These are phyloP conservation scores for Parascedosporium putredinis DNA, from an alignment of 2,329 filamentous ascomycete genomes.

Conservation along the genomic window DNA sequence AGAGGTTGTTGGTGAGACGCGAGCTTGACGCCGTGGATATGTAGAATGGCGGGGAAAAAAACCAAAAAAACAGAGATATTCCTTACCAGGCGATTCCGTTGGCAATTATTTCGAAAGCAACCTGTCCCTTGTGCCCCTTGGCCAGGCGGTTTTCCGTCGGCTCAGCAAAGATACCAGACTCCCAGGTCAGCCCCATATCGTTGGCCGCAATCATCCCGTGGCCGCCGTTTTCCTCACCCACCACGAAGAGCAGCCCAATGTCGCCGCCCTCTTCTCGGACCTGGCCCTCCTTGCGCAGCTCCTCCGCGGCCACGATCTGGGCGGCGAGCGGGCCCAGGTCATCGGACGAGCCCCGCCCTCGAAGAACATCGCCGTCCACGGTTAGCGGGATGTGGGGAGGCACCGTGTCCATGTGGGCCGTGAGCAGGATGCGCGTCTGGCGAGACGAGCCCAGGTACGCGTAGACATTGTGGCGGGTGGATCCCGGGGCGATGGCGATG, in stretches of 20 bases:
- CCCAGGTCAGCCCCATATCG: constrained; percentile 29
- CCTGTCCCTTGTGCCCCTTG: constrained; percentile 81
- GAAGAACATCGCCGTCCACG: constrained; percentile 45
- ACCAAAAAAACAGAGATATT: too few relatives aligned
- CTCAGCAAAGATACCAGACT: constrained; percentile 81
- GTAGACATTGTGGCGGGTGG: constrained; percentile 26
- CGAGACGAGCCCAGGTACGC: constrained; percentile 23
- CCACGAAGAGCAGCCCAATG: constrained; percentile 54
- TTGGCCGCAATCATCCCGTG: constrained; percentile 59
- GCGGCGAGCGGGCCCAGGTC: constrained; percentile 61
- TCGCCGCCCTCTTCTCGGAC: constrained; percentile 39
- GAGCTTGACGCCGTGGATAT: too few relatives aligned
- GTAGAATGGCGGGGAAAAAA: too few relatives aligned
- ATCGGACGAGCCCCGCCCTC: constrained; percentile 65
- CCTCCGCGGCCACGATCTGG: constrained; percentile 58
- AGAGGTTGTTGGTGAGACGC: too few relatives aligned
- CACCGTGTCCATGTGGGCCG: constrained; percentile 74
- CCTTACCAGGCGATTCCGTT: constrained; percentile 55
- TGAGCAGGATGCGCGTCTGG: constrained; percentile 47
- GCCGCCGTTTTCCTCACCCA: constrained; percentile 74
- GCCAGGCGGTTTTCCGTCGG: constrained; percentile 83
- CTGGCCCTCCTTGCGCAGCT: constrained; percentile 33
- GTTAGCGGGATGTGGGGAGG: constrained; percentile 64
- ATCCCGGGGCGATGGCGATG: constrained; percentile 21
- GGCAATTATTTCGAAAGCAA: constrained; percentile 56